Evolutionary conservation across 768 basidiomycete species (phyloP).

Genomic region (Tulasnella sp.): DNA sequence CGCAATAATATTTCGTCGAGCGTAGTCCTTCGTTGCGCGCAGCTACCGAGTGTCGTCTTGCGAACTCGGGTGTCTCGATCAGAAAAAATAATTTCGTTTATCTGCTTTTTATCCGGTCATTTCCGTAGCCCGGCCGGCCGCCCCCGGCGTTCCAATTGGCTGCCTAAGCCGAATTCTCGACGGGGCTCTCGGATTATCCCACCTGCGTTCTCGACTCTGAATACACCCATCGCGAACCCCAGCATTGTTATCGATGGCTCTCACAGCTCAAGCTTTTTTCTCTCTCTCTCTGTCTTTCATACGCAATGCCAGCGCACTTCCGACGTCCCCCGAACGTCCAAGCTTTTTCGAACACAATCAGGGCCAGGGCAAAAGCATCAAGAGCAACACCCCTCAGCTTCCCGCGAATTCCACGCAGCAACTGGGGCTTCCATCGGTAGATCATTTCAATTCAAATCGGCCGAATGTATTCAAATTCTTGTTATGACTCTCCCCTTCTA

Average conservation of each 20-base stretch:
- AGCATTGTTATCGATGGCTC: neutral
- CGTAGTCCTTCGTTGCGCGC: neutral
- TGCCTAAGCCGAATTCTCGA: neutral
- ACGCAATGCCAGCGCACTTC: neutral
- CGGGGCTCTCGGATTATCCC: conserved; percentile 1
- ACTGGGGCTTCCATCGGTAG: neutral
- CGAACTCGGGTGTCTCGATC: neutral
- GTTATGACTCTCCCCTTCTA: neutral
- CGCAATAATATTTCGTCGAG: neutral
- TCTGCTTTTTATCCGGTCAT: conserved; percentile 1
- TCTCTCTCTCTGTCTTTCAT: neutral
- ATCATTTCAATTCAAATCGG: neutral
- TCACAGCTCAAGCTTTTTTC: neutral
- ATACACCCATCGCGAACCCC: neutral
- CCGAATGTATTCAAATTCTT: conserved; percentile 1
- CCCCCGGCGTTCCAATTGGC: neutral
- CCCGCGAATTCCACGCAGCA: neutral
- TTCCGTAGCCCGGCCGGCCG: no score
- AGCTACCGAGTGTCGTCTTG: neutral
- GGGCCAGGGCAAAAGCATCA: neutral
- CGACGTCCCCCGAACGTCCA: neutral
- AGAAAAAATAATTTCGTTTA: neutral
- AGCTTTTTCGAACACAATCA: neutral
- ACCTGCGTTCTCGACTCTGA: neutral
- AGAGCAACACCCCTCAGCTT: neutral